Percentiles rank a stretch among this genome's conserved stretches.
Evolutionary conservation across 2,329 filamentous ascomycete species (phyloP).

Genomic region (Colletotrichum sp.): DNA sequence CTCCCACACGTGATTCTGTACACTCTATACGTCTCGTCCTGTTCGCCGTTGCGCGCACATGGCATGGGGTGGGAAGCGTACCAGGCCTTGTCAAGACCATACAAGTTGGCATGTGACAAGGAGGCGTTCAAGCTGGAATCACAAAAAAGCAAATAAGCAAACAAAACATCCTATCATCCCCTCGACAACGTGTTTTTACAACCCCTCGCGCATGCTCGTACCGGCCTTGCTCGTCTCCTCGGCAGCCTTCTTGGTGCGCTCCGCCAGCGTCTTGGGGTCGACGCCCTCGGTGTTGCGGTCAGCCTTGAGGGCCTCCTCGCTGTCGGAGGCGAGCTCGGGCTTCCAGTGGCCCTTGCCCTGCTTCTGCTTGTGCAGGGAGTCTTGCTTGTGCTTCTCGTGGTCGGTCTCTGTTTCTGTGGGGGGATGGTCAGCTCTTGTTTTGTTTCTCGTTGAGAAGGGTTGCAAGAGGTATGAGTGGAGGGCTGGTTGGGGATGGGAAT

Average conservation of each 20-base stretch:
- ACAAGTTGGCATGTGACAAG: neutral
- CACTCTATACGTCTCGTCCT: neutral
- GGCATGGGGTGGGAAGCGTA: neutral
- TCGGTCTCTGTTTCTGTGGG: conserved; percentile 43
- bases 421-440: neutral
- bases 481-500: neutral
- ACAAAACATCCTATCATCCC: neutral
- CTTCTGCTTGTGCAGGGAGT: conserved; percentile 70
- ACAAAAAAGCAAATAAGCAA: neutral
- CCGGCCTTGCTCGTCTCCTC: conserved; percentile 53
- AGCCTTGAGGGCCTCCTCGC: conserved; percentile 78
- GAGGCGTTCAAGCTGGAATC: neutral
- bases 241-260: conserved; percentile 61
- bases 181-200: conserved; percentile 31
- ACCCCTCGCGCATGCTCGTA: conserved; percentile 51
- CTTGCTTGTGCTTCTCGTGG: conserved; percentile 65
- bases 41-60: neutral
- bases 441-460: neutral
- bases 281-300: conserved; percentile 54
- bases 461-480: neutral
- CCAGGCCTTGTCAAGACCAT: neutral
- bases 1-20: neutral
- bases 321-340: conserved; percentile 76
- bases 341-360: conserved; percentile 77
- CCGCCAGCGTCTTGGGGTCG: conserved; percentile 56